A percentile compares a stretch with the other conserved stretches of the same genome.
Conservation (phyloP, 441 rosid genomes). For the Melastoma candidum region DNA sequence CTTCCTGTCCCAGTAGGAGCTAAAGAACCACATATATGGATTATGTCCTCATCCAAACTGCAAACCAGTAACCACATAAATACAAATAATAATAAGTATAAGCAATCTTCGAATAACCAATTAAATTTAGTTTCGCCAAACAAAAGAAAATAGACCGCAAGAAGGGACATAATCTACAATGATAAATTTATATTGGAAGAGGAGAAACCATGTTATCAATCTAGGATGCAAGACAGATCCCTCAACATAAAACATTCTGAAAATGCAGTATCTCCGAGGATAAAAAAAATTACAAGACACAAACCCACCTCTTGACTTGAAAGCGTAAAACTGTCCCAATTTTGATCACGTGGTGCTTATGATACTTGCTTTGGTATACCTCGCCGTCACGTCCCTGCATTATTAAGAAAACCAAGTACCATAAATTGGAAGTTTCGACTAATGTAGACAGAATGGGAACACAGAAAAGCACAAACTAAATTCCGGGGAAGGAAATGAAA, state of each 20-base stretch:
- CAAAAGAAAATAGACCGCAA: slow-evolving; percentile 1
- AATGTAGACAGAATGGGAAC: too few species aligned
- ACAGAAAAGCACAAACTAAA: background rate
- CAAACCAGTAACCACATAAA: slow-evolving; percentile 12
- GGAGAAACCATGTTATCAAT: too few species aligned
- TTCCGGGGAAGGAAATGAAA: slow-evolving; percentile 1
- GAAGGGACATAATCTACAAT: background rate
- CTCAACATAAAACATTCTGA: background rate
- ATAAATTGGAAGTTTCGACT: too few species aligned
- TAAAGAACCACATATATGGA: slow-evolving; percentile 71
- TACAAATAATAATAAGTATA: background rate
- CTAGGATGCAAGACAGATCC: background rate
- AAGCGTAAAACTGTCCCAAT: slow-evolving; percentile 63
- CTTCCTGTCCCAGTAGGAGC: slow-evolving; percentile 49
- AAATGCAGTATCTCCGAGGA: background rate
- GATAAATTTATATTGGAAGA: background rate
- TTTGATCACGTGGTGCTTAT: slow-evolving; percentile 52
- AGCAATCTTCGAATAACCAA: background rate
- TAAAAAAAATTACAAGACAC: slow-evolving; percentile 3
- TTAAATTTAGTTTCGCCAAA: background rate
- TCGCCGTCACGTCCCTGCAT: slow-evolving; percentile 48
- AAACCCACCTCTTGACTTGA: slow-evolving; percentile 57
- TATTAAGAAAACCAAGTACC: slow-evolving; percentile 3
- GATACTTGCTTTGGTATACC: slow-evolving; percentile 39
- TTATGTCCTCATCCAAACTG: slow-evolving; percentile 73